Conservation (phyloP, 1,284 basidiomycete genomes). For the Irpex sp. region DNA sequence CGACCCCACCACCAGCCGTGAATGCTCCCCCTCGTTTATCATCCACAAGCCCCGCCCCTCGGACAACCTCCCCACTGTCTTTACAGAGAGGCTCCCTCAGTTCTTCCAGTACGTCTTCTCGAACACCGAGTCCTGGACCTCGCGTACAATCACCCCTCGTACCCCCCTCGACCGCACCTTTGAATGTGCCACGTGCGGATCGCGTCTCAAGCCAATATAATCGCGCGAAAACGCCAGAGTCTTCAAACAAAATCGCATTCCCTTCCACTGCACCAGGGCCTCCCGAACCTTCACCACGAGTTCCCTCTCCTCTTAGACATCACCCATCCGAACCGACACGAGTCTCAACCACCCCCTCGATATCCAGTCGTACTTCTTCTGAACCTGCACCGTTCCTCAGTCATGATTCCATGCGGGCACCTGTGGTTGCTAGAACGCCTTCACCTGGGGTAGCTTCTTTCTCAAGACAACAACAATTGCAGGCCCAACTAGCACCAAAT, state of each 20-base stretch:
- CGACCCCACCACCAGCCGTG: slow-evolving; percentile 18
- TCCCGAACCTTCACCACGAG: slow-evolving; percentile 4
- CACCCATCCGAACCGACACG: slow-evolving; percentile 10
- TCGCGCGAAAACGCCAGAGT: background rate
- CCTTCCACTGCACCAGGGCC: slow-evolving; percentile 8
- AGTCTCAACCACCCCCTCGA: slow-evolving; percentile 1
- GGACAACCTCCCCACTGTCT: background rate
- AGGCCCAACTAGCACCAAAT: background rate
- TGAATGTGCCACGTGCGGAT: slow-evolving; percentile 7
- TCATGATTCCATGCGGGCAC: background rate
- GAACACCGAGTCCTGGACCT: background rate
- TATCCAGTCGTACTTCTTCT: slow-evolving; percentile 11
- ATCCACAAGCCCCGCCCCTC: background rate
- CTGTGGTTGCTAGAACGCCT: slow-evolving; percentile 1
- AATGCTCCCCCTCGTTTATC: slow-evolving; percentile 2
- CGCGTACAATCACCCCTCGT: slow-evolving; percentile 9
- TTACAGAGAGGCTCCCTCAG: background rate
- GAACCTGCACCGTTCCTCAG: slow-evolving; percentile 7
- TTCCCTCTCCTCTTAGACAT: slow-evolving; percentile 6
- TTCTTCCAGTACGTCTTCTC: background rate
- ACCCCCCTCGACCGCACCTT: slow-evolving; percentile 9
- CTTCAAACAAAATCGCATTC: slow-evolving; percentile 12
- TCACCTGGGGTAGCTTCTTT: background rate
- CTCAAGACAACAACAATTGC: background rate
- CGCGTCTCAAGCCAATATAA: slow-evolving; percentile 10